Conservation (phyloP, 2,329 filamentous ascomycete species). For the Diplodia seriata region DNA sequence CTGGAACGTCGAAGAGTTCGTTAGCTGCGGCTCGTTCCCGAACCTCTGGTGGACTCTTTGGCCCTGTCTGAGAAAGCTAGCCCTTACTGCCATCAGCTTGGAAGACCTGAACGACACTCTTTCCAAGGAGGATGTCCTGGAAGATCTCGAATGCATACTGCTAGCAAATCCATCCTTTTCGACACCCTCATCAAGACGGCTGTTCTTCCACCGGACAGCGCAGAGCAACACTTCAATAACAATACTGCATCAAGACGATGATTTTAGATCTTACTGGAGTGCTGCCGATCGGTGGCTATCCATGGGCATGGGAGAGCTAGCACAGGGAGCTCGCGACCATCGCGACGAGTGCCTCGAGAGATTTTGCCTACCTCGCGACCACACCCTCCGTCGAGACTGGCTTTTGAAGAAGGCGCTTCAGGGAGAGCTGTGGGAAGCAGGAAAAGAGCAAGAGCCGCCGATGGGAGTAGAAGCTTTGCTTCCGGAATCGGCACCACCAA, state of each 20-base stretch:
- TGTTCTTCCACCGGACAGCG: background rate
- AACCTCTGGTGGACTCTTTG: constrained; percentile 53
- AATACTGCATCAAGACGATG: background rate
- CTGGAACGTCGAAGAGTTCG: constrained; percentile 56
- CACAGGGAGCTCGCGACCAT: background rate
- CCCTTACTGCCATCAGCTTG: constrained; percentile 53
- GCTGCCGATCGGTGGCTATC: constrained; percentile 5
- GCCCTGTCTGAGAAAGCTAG: constrained; percentile 53
- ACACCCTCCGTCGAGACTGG: background rate
- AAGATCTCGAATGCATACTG: constrained; percentile 49
- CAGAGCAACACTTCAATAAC: background rate
- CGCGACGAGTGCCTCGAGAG: constrained; percentile 1
- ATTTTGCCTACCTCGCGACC: constrained; percentile 4
- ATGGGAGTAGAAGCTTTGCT: background rate
- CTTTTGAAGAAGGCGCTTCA: constrained; percentile 1
- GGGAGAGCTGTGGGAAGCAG: background rate
- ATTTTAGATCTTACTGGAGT: background rate
- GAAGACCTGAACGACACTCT: constrained; percentile 42
- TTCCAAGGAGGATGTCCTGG: constrained; percentile 44
- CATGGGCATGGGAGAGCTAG: background rate
- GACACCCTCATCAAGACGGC: constrained; percentile 2
- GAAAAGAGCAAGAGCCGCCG: background rate
- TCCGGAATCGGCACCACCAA: background rate
- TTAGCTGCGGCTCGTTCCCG: constrained; percentile 44
- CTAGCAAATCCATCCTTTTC: background rate